Conservation (phyloP, 306 rosid genomes). For the Gleditsia sinensis region DNA sequence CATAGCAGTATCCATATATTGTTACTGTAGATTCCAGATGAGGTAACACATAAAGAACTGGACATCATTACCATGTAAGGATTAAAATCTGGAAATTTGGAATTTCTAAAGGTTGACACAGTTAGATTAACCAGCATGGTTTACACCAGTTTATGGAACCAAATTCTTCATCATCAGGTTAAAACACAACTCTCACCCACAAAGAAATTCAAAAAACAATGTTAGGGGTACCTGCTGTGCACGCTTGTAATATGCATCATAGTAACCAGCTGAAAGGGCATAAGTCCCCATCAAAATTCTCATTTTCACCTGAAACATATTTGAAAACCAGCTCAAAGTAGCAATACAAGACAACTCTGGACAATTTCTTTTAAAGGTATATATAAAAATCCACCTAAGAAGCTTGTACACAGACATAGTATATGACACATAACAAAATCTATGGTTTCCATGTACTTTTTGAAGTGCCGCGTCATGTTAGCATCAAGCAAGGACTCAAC, state of each 20-base stretch:
- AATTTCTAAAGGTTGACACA: neutral
- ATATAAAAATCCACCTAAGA: neutral
- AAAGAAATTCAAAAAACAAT: conserved; percentile 17
- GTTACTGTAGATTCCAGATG: neutral
- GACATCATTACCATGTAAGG: neutral
- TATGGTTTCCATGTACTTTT: neutral
- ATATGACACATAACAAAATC: too few species aligned
- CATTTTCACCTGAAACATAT: conserved; percentile 81
- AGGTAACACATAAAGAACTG: neutral
- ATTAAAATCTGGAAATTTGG: neutral
- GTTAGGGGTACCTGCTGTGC: conserved; percentile 85
- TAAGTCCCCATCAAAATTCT: conserved; percentile 95
- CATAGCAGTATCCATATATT: neutral
- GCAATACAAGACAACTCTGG: conserved; percentile 15
- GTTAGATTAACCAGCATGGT: conserved; percentile 17
- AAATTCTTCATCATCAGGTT: conserved; percentile 26
- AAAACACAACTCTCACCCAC: conserved; percentile 6
- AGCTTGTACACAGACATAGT: too few species aligned
- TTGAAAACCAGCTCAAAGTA: conserved; percentile 9
- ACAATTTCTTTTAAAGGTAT: conserved; percentile 9
- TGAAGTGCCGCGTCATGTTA: neutral
- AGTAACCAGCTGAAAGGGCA: conserved; percentile 98
- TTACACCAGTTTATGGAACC: conserved; percentile 8
- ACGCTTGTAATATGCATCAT: conserved; percentile 97
- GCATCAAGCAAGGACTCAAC: neutral